Evolutionary conservation across 352 stramenopile genomes (phyloP), one percentile per base, ranked within the genome.

Genomic region (Phytophthora ohioensis): DNA sequence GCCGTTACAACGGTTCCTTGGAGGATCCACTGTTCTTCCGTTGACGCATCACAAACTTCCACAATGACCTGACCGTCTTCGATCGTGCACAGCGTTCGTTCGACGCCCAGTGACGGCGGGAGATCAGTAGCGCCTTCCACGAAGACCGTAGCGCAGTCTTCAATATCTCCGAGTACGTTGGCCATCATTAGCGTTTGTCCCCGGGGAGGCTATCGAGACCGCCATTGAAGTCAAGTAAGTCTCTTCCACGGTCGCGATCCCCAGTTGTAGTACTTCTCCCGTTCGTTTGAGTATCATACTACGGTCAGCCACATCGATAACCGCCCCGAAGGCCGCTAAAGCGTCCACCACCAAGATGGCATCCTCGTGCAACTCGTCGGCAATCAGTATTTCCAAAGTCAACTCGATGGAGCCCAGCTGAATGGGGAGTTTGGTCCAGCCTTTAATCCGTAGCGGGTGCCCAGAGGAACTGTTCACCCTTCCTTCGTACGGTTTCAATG

Each of bases 21-120:
- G 5, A 15, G 39, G 13, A 69, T 17, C 36, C 36, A 59, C 5
- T 39, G 41, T 15, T 58, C 53, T 8, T 69, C 62, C 0, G 62
- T 69, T 3, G 62, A 63, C 15, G 53, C 43, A 38, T 69, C 63
- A 15, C 53, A 58, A 3, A 63, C 0, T 47, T 64, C 36, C 4
- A 62, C 53, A 0, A 69, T 7, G 8, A 36, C 53, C 12, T 61
- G 9, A 2, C 62, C 42, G 12, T 32, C 10, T 5, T 32, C 30
- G 15, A 62, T 15, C 1, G 36, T 54, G 12, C 52, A 41, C 4
- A 69, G n/a, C 4, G 62, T 53, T 3, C 45, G 42, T 1, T 35
- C 62, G 12, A 69, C 53, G 3, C 53, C 36, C 7, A 64, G 12
- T 0, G 52, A 41, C 10, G 45, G 43, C 0, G 43, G 36, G 13